Evolutionary conservation across 257 asterid species (phyloP), one percentile per base, ranked within the genome.

Genomic region (Solanum peruvianum): DNA sequence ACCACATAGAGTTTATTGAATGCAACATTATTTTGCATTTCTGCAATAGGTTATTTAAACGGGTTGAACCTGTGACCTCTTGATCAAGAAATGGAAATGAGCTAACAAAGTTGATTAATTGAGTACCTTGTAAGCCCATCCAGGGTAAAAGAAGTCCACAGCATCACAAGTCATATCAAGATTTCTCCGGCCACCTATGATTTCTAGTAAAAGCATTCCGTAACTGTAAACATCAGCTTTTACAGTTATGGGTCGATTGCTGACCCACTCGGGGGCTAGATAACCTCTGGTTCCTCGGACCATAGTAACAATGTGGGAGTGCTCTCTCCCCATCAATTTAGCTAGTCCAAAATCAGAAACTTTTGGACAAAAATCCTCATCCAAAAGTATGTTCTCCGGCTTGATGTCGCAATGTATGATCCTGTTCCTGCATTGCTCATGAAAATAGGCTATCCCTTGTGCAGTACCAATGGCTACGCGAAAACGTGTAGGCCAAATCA

Each of bases 111-210:
- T 81, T 56, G n/a, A 56, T 56, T n/a, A 66, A 81, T 1, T 81
- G 85, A 81, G 85, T 95, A 94, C 98, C 99, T 96, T 96, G 92
- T 92, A 96, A 42, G 99, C 99, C 99, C 99, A 95, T n/a, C 99
- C 98, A 25, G 99, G 99, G 82, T 92, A 96, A 56, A 95, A 96
- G 93, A 96, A 96, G 86, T 92, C 94, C 37, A 93, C 98, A 37
- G 94, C 94, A 85, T 93, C 95, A 76, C 85, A 93, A 87, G 90
- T 93, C 98, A 96, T 96, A 42, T 96, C 98, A 23, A 95, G 94
- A 87, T 96, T 96, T 88, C 99, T 92, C 87, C 99, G 89, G 20
- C 99, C 99, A 9, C 99, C 98, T 37, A 96, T 87, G 18, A 95
- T 95, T 93, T 96, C 99, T 14, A 96, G 87, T 44, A 96, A 91